Conservation (phyloP, 2,329 filamentous ascomycete species). For the Scedosporium boydii region DNA sequence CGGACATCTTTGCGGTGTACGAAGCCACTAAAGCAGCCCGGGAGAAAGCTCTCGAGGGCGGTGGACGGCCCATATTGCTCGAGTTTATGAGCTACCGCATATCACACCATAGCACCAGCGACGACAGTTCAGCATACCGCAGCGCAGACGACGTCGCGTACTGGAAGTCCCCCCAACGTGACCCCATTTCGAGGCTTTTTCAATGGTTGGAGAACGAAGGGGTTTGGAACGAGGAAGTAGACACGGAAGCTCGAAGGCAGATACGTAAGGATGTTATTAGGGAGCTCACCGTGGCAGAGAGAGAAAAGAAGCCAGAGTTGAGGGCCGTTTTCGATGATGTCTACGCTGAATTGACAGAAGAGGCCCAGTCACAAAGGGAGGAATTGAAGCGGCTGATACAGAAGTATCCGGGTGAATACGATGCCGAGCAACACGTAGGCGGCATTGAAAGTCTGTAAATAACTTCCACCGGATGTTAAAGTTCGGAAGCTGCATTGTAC, state of each 20-base stretch:
- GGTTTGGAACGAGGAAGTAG: slow-evolving; percentile 76
- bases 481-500: too few species aligned
- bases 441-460: slow-evolving; percentile 39
- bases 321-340: slow-evolving; percentile 73
- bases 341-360: slow-evolving; percentile 78
- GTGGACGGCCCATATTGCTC: slow-evolving; percentile 75
- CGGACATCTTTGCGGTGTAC: slow-evolving; percentile 82
- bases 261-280: slow-evolving; percentile 68
- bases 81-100: slow-evolving; percentile 99
- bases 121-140: slow-evolving; percentile 94
- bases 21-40: slow-evolving; percentile 71
- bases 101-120: slow-evolving; percentile 90
- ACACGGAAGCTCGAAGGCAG: slow-evolving; percentile 59
- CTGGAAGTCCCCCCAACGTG: slow-evolving; percentile 76
- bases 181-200: slow-evolving; percentile 72
- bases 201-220: slow-evolving; percentile 84
- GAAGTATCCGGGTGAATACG: slow-evolving; percentile 87
- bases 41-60: slow-evolving; percentile 66
- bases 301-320: slow-evolving; percentile 68
- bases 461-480: neutral
- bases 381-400: slow-evolving; percentile 70
- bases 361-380: slow-evolving; percentile 59
- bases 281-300: slow-evolving; percentile 77
- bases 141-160: slow-evolving; percentile 90
- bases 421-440: slow-evolving; percentile 65